phyloP scores from a whole-genome alignment of 306 rosid species.

The Ochetophila trinervis region DNA sequence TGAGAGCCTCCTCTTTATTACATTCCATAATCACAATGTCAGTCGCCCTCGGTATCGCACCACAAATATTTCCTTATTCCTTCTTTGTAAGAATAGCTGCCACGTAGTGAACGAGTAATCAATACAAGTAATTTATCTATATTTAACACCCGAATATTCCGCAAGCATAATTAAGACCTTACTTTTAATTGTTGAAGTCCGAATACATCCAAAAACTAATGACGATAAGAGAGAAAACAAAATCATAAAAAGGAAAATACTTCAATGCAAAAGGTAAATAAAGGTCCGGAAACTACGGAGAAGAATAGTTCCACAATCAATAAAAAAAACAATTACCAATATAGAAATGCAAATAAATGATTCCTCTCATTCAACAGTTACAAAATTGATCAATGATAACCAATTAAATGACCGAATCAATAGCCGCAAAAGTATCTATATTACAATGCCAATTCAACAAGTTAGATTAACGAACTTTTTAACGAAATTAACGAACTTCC shows the following conservation, averaged over 20 bases:
- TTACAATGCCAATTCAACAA: constrained; percentile 13
- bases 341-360: constrained; percentile 11
- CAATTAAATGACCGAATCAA: constrained; percentile 23
- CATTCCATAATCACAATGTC: constrained; percentile 51
- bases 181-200: constrained; percentile 27
- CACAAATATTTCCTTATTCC: constrained; percentile 21
- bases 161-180: constrained; percentile 19
- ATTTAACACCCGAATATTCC: constrained; percentile 19
- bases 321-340: constrained; percentile 19
- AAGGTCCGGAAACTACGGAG: background rate
- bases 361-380: constrained; percentile 25
- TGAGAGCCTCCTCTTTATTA: constrained; percentile 49
- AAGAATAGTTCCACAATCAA: constrained; percentile 1
- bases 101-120: constrained; percentile 20
- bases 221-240: constrained; percentile 15
- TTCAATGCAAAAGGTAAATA: constrained; percentile 27
- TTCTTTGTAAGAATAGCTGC: constrained; percentile 20
- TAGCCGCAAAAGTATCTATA: background rate
- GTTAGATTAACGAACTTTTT: background rate
- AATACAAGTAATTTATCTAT: constrained; percentile 10
- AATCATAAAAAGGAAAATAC: constrained; percentile 28
- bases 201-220: constrained; percentile 1
- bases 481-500: constrained; percentile 14
- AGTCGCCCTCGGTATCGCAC: constrained; percentile 20
- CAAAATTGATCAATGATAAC: constrained; percentile 5